Evolutionary conservation across 768 basidiomycete species (phyloP), one percentile per base, ranked within the genome.

Genomic region (Tricholoma bakamatsutake): DNA sequence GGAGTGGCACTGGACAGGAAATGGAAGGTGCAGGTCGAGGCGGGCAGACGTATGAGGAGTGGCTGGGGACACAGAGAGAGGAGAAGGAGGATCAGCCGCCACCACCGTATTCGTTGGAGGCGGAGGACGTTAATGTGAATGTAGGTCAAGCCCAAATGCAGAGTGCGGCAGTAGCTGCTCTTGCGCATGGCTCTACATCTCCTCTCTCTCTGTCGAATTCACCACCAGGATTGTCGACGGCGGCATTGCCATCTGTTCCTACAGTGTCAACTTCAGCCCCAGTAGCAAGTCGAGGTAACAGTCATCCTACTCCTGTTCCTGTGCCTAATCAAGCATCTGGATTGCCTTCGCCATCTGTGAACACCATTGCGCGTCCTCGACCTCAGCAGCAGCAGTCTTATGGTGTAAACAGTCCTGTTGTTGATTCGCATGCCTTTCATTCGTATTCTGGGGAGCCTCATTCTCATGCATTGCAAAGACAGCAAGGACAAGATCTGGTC

Each of bases 21-120:
- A 52, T 56, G 17, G 66, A 59, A 6, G 52, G 53, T 31, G 56
- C 57, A 12, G 37, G 43, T 43, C 53, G 42, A 39, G 59, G 53
- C 27, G 64, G 68, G 5, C 68, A 75, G 56, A 67, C 71, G 7
- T 80, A 81, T 59, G 69, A 79, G 33, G 73, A 76, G 52, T 85
- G 82, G 83, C 65, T 80, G 55, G 59, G 67, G 13, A 56, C 60
- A 5, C 78, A 78, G 64, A 76, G 75, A 58, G 72, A 72, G 13
- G 71, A 71, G 28, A 68, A 68, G 48, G 80, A 81, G 24, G 84
- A 83, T 9, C 69, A 68, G 2, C 85, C 88, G 0, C 87, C 89
- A 1, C 86, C 86, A 9, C 86, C 88, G 17, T 90, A 90, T 62
- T 76, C 80, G 13, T 71, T 84, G 18, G 78, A 85, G 56, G 82